Base-by-base conservation (phyloP, 176 grass and related monocot genomes). In the Rhynchospora pubera region DNA sequence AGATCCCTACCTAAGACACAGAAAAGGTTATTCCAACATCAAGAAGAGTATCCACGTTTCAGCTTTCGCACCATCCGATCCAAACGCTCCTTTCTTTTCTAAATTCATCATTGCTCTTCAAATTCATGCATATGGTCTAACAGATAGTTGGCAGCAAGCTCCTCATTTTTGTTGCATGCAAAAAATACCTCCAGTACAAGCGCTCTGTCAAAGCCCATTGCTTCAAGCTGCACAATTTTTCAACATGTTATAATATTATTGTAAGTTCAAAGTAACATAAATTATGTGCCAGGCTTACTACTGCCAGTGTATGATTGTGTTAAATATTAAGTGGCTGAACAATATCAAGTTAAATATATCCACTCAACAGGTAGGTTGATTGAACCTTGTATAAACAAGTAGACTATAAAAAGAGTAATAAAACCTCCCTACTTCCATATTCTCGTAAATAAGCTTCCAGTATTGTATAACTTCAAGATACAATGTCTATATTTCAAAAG, bases 111-210 rank as follows among this genome's bases (percentile, higher is more conserved):
- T 85, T 91, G 90, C 22, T 91, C 92, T 50, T 98, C 96, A 53
- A 91, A 98, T 83, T 98, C 96, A 48, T 98, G 90, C 23, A 91
- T 85, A 45, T 98, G 96, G 79, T 98, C 96, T 72, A 98, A 82
- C 16, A 98, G 92, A 81, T 98, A 98, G 84, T 98, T 98, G 67
- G 96, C 96, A 6, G 96, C 92, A 7, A 98, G 85, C 77, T 98
- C 96, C 76, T 98, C 96, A 22, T 98, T 89, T 82, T 94, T 98
- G 89, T 98, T 98, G 84, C 96, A 98, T 8, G 96, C 96, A 88
- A 98, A 98, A 82, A 98, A 98, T 8, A 98, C 96, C 57, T 98
- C 90, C 84, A 98, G 82, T 18, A 95, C 96, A 82, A 98, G 90
- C 23, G 88, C 93, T 58, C 85, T 89, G 30, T 98, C 85, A 85